A percentile compares a stretch with the other conserved stretches of the same genome.
Evolutionary conservation across 1,284 basidiomycete species (phyloP).

Genomic region (Ceratobasidium sp.): DNA sequence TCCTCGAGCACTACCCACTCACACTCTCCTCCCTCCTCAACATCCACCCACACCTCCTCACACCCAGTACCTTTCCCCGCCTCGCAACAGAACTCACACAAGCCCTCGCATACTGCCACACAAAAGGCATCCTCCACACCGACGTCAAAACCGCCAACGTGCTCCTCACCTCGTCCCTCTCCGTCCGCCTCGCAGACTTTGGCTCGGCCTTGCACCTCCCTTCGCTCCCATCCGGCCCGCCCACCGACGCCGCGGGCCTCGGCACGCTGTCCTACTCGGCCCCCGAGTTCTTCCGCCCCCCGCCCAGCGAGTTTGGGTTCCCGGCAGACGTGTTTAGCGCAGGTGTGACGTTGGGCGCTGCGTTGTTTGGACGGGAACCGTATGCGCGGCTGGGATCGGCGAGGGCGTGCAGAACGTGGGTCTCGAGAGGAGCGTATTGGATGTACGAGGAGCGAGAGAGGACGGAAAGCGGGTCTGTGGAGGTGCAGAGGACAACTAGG

Average conservation of each 20-base stretch:
- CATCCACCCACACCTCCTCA: constrained; percentile 42
- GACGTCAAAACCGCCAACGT: constrained; percentile 59
- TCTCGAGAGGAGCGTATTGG: constrained; percentile 59
- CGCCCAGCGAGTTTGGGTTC: constrained; percentile 56
- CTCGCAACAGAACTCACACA: constrained; percentile 51
- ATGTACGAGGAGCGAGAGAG: constrained; percentile 57
- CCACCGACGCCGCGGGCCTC: constrained; percentile 58
- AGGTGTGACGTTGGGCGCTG: constrained; percentile 60
- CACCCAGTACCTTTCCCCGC: constrained; percentile 38
- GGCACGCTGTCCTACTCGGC: constrained; percentile 62
- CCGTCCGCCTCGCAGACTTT: constrained; percentile 59
- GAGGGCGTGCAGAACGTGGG: constrained; percentile 54
- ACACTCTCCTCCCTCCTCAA: constrained; percentile 40
- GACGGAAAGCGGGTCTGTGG: constrained; percentile 50
- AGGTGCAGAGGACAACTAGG: neutral
- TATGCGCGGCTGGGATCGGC: constrained; percentile 54
- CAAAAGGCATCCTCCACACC: constrained; percentile 58
- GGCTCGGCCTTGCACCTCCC: constrained; percentile 59
- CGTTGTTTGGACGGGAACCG: constrained; percentile 59
- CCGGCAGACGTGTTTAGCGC: constrained; percentile 61
- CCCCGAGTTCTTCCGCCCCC: constrained; percentile 59
- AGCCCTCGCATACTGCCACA: constrained; percentile 58
- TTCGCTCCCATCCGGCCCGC: constrained; percentile 53
- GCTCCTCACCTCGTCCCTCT: constrained; percentile 49
- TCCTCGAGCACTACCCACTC: constrained; percentile 36